phyloP scores from a whole-genome alignment of 179 eudicot genomes.

The Silene coronaria region DNA sequence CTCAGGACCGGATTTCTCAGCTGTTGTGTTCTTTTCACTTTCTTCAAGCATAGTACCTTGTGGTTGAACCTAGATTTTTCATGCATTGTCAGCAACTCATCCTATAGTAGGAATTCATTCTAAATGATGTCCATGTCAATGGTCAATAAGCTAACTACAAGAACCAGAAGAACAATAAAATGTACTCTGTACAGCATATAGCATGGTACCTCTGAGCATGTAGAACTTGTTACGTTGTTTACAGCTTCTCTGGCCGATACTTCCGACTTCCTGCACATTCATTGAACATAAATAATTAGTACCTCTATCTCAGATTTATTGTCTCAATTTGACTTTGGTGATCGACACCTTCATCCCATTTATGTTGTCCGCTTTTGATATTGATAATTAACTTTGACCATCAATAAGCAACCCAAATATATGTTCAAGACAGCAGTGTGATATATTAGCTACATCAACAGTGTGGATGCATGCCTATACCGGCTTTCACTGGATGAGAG shows the following conservation, averaged over 20 bases:
- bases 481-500: slow-evolving; percentile 54
- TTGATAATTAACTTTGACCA: neutral
- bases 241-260: slow-evolving; percentile 27
- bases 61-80: slow-evolving; percentile 29
- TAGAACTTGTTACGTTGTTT: slow-evolving; percentile 37
- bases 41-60: slow-evolving; percentile 23
- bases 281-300: neutral
- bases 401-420: neutral
- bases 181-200: neutral
- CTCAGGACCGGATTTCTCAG: slow-evolving; percentile 23
- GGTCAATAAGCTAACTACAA: neutral
- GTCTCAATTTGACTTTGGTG: neutral
- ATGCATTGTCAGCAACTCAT: slow-evolving; percentile 3
- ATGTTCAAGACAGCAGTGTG: slow-evolving; percentile 5
- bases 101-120: neutral
- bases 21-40: slow-evolving; percentile 20
- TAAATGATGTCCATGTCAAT: neutral
- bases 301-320: neutral
- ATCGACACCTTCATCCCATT: neutral
- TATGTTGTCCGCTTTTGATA: too few relatives aligned
- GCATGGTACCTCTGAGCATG: slow-evolving; percentile 5
- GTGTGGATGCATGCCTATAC: slow-evolving; percentile 23
- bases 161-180: neutral
- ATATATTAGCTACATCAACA: slow-evolving; percentile 5
- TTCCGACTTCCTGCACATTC: slow-evolving; percentile 42